Conservation (phyloP, 352 stramenopile species). For the Globisporangium apiculatum region DNA sequence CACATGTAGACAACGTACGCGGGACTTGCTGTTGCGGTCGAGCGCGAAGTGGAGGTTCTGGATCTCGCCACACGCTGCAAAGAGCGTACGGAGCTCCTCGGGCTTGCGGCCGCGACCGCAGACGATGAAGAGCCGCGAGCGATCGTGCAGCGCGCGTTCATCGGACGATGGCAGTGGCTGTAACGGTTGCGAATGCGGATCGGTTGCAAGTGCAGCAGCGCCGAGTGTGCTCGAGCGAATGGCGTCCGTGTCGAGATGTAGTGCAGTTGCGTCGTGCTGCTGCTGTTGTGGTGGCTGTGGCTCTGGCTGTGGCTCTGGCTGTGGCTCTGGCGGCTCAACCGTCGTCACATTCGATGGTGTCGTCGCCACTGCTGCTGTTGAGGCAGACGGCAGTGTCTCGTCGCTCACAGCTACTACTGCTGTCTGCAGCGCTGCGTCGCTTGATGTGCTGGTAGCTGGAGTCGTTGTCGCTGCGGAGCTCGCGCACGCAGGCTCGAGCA, state of each 20-base stretch:
- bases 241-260: neutral
- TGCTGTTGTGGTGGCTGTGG: neutral
- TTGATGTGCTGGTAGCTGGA: neutral
- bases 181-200: no score
- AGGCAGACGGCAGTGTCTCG: neutral
- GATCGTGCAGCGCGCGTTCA: neutral
- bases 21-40: slow-evolving; percentile 71
- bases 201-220: neutral
- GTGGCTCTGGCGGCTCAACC: neutral
- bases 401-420: neutral
- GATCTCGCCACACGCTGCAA: slow-evolving; percentile 48
- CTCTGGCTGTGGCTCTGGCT: no score
- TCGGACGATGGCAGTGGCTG: neutral
- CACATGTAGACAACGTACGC: slow-evolving; percentile 20
- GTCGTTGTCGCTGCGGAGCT: neutral
- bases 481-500: no score
- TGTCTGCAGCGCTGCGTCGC: neutral
- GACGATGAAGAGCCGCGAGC: slow-evolving; percentile 55
- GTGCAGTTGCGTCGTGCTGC: neutral
- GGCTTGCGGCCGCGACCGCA: slow-evolving; percentile 56
- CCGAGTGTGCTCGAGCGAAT: neutral
- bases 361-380: no score
- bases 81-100: slow-evolving; percentile 59
- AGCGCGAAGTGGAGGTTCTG: slow-evolving; percentile 63
- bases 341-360: no score